Base-by-base conservation (phyloP, 306 rosid species). In the Alnus glutinosa region DNA sequence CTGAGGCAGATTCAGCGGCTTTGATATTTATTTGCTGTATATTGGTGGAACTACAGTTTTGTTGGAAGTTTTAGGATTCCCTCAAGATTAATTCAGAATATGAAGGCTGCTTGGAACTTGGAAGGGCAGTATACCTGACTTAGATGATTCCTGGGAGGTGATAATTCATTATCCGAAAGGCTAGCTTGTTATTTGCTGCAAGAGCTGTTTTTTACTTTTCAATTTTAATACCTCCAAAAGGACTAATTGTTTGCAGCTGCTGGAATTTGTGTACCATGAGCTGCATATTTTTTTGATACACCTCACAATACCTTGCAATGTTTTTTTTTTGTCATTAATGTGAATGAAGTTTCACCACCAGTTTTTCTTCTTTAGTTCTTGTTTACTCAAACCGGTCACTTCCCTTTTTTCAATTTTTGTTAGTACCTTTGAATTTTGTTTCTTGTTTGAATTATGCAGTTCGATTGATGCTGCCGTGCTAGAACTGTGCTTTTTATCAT, bases 81-180 rank as follows among this genome's bases (percentile, higher is more conserved):
- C 71, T 79, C 61, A 5, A 68, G 80, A 79, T 75, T 72, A 7
- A 70, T 74, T 72, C 69, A 57, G 64, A 64, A 76, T 47, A 55
- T 61, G 78, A 61, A 48, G 48, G 78, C 61, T 72, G 49, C 75
- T 71, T 79, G 82, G 82, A 63, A 70, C 77, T 71, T 79, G 82
- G 82, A 66, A 77, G 83, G 78, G 44, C 59, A 30, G 42, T 30
- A 49, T 30, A 32, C 59, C 49, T 30, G 46, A 71, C 34, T 28
- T 71, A 39, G 59, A 30, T 71, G 34, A 39, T 42, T 68, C 30
- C 51, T 68, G 72, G 66, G 44, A 68, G 49, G 34, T 42, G 72
- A 44, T 28, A 18, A 18, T 44, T 32, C 59, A 23, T 14, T 51
- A 71, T 42, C 52, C 73, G 7, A 19, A 14, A 39, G 75, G 75